These are phyloP conservation scores for Rhynchospora breviuscula DNA, from an alignment of 176 grass and related monocot genomes.

Conservation along the genomic window DNA sequence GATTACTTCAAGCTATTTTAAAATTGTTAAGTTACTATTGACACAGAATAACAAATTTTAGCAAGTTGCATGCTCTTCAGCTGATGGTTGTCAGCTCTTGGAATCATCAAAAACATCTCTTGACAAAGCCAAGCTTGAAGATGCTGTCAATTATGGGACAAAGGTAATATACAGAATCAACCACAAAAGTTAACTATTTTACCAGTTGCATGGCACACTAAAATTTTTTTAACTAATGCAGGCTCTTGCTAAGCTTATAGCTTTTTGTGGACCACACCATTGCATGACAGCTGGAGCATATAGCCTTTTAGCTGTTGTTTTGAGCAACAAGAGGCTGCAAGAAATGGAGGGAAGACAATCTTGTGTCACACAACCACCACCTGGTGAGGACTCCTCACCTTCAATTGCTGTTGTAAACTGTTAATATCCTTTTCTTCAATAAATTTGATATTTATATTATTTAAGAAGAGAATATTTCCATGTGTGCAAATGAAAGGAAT, in stretches of 20 bases:
- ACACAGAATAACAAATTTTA: conserved; percentile 35
- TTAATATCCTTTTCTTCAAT: not conserved
- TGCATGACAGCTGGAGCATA: conserved; percentile 99
- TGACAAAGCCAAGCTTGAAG: conserved; percentile 99
- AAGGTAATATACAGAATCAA: conserved; percentile 50
- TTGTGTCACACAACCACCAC: too few relatives aligned
- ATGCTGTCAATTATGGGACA: conserved; percentile 98
- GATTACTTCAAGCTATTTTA: not conserved
- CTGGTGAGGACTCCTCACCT: too few relatives aligned
- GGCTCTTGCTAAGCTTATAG: conserved; percentile 95
- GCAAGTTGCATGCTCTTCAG: conserved; percentile 99
- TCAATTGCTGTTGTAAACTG: conserved; percentile 35
- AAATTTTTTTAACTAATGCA: conserved; percentile 35
- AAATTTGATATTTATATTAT: not conserved
- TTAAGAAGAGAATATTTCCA: not conserved
- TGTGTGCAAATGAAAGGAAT: conserved; percentile 3
- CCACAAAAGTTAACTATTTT: not conserved
- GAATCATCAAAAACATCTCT: conserved; percentile 99
- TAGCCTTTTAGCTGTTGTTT: conserved; percentile 95
- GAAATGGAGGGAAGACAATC: conserved; percentile 90
- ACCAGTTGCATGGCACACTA: not conserved
- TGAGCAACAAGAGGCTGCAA: conserved; percentile 95
- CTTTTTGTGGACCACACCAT: conserved; percentile 87
- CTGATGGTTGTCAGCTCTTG: conserved; percentile 90
- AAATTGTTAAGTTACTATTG: not conserved